phyloP scores from a whole-genome alignment of 2,329 filamentous ascomycete genomes.

The Emergomyces pasteurianus region DNA sequence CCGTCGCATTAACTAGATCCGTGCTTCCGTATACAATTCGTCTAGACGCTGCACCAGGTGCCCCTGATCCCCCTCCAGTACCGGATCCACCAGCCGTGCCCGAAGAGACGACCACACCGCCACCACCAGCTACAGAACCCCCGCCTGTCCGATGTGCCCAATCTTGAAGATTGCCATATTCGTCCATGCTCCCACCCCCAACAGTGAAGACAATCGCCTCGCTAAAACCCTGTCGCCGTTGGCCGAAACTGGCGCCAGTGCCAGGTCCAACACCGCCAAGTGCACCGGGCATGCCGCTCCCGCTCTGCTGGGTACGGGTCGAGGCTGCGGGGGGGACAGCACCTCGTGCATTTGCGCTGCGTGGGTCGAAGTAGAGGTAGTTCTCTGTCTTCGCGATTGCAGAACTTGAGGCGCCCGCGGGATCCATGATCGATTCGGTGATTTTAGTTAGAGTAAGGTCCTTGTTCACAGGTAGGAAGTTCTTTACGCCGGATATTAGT shows the following conservation, averaged over 20 bases:
- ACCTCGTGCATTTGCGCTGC: conserved; percentile 82
- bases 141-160: conserved; percentile 70
- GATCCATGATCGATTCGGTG: conserved; percentile 96
- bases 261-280: conserved; percentile 43
- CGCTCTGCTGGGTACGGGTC: conserved; percentile 31
- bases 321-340: conserved; percentile 72
- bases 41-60: conserved; percentile 48
- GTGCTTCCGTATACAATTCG: conserved; percentile 93
- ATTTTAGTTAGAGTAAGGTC: conserved; percentile 97
- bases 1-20: conserved; percentile 52
- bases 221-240: conserved; percentile 75
- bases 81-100: conserved; percentile 25
- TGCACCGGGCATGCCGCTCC: conserved; percentile 33
- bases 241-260: conserved; percentile 75
- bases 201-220: conserved; percentile 92
- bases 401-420: conserved; percentile 72
- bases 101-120: conserved; percentile 35
- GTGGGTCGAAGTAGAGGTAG: conserved; percentile 94
- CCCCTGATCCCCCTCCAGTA: conserved; percentile 17
- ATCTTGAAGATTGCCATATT: conserved; percentile 94
- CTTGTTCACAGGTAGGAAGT: conserved; percentile 90
- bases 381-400: conserved; percentile 94
- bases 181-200: conserved; percentile 95
- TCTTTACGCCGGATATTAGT: conserved; percentile 91
- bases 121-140: conserved; percentile 27